Evolutionary conservation across 768 basidiomycete species (phyloP).

Genomic region (Harrya chromipes): DNA sequence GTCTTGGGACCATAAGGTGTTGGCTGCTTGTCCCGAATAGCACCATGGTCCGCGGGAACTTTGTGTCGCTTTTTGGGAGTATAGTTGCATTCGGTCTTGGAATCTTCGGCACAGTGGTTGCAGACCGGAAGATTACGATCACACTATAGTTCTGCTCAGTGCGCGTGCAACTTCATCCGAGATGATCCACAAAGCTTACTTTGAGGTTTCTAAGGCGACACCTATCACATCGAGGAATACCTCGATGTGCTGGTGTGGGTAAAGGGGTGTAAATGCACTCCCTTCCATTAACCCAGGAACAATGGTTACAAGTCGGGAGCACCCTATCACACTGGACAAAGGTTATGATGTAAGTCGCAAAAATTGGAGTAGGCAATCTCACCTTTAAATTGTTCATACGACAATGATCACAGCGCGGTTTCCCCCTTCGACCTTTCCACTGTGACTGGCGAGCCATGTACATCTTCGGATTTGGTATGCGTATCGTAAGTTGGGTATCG

Average conservation of each 20-base stretch:
- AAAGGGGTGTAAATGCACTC: conserved; percentile 73
- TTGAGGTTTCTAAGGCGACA: conserved; percentile 67
- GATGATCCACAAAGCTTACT: conserved; percentile 35
- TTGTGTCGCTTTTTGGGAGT: conserved; percentile 69
- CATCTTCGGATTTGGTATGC: conserved; percentile 64
- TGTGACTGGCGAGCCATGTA: conserved; percentile 68
- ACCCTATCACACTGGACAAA: conserved; percentile 61
- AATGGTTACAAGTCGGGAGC: conserved; percentile 69
- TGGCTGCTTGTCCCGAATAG: conserved; percentile 35
- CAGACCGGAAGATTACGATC: conserved; percentile 71
- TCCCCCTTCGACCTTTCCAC: conserved; percentile 73
- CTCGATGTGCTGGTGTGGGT: conserved; percentile 72
- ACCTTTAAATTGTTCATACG: conserved; percentile 71
- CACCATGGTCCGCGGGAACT: conserved; percentile 42
- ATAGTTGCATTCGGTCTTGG: conserved; percentile 62
- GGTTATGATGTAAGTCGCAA: conserved; percentile 11
- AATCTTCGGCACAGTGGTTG: conserved; percentile 57
- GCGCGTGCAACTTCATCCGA: background rate
- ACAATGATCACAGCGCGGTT: conserved; percentile 73
- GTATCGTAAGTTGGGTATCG: conserved; percentile 57
- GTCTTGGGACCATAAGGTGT: conserved; percentile 45
- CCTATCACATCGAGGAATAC: conserved; percentile 70
- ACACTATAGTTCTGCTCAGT: conserved; percentile 42
- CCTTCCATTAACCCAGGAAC: conserved; percentile 58
- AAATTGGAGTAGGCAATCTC: conserved; percentile 23